These are phyloP conservation scores for Tephrocybe sp. DNA, from an alignment of 768 basidiomycete species.

Conservation along the genomic window DNA sequence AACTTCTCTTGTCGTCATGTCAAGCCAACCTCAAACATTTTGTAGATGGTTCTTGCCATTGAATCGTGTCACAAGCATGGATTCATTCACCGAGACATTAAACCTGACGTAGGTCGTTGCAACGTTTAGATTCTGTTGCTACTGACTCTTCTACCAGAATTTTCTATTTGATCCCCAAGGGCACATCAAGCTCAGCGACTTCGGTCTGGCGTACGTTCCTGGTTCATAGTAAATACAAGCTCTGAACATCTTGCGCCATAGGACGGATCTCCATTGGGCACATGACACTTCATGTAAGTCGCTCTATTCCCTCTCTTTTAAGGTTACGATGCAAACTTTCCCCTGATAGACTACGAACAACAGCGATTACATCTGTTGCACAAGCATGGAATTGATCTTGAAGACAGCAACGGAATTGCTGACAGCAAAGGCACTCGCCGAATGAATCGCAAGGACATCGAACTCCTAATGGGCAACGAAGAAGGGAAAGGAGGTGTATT, in stretches of 20 bases:
- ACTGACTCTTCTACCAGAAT: constrained; percentile 53
- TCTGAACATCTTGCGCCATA: constrained; percentile 27
- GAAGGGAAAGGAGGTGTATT: constrained; percentile 83
- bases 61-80: constrained; percentile 93
- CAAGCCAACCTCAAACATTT: constrained; percentile 16
- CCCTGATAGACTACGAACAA: constrained; percentile 81
- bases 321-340: constrained; percentile 16
- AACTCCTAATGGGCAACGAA: constrained; percentile 80
- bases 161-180: constrained; percentile 94
- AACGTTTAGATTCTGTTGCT: constrained; percentile 18
- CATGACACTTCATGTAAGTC: constrained; percentile 87
- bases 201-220: constrained; percentile 85
- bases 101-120: constrained; percentile 72
- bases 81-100: constrained; percentile 98
- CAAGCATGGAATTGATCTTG: constrained; percentile 95
- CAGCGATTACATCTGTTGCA: constrained; percentile 85
- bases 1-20: constrained; percentile 15
- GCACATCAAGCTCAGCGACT: constrained; percentile 94
- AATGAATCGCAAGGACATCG: constrained; percentile 80
- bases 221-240: constrained; percentile 1
- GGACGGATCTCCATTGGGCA: constrained; percentile 94
- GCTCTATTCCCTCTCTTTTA: constrained; percentile 11
- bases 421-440: constrained; percentile 76
- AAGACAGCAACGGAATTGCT: constrained; percentile 64
- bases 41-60: constrained; percentile 90